Evolutionary conservation across 768 basidiomycete species (phyloP), one percentile per base, ranked within the genome.

Genomic region (Lactarius vividus): DNA sequence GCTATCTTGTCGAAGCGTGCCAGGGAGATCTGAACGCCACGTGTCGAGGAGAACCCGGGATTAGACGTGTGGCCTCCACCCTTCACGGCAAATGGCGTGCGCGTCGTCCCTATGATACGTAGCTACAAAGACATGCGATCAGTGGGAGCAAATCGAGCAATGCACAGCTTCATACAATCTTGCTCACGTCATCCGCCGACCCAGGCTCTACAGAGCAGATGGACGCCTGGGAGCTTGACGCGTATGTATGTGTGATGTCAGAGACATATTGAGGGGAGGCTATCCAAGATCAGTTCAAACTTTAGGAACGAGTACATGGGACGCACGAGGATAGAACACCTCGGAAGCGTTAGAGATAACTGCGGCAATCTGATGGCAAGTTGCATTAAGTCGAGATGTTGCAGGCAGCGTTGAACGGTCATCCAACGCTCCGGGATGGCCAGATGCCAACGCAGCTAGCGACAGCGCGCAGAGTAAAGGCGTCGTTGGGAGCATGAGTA

Each of bases 1-100:
- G 26, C 35, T 26, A 66, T 56, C 9, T 60, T 35, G 35, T 60
- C 31, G 61, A 71, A 73, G 1, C 63, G 65, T 53, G 62, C 29
- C 68, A 73, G 65, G 13, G 70, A 42, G 23, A 69, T 73, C 26
- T 64, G 66, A 23, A 69, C 46, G 23, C 46, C 46, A 26, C n/a
- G 46, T 49, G 72, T 73, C 23, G 72, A 72, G 46, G 61, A 69
- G 69, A 71, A 71, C 15, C 72, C 70, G 3, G 54, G 61, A 44
- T 70, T 70, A 11, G 62, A 59, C 3, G 70, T n/a, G 62, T 73
- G 72, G 26, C 72, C 72, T 9, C 72, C 72, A 46, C 70, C 67
- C 61, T 73, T 73, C 37, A 66, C 62, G 10, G 57, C 57, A 59
- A 49, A 49, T 13, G 46, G 46, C 23, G 23, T 49, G 23, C 46